phyloP scores from a whole-genome alignment of 768 basidiomycete genomes.

The Lentinula guzmanii region DNA sequence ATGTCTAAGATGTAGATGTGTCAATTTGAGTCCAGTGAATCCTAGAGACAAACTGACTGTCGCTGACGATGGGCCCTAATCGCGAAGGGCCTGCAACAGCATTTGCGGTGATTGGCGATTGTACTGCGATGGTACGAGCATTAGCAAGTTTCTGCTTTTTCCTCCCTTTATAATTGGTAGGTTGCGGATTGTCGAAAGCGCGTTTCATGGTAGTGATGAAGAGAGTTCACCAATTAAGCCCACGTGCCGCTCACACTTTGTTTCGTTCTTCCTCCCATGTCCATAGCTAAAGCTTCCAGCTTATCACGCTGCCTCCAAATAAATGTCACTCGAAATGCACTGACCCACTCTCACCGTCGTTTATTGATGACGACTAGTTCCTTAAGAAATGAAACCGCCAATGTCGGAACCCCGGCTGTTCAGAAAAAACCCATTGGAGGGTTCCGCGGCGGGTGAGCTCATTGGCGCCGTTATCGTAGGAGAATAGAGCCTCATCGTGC shows the following conservation, averaged over 20 bases:
- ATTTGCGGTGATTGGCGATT: constrained; percentile 24
- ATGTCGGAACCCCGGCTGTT: constrained; percentile 46
- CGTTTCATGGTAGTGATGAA: constrained; percentile 25
- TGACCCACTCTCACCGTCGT: background rate
- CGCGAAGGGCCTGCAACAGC: constrained; percentile 36
- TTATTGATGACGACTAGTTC: constrained; percentile 37
- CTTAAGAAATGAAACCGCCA: constrained; percentile 41
- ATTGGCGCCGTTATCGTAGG: background rate
- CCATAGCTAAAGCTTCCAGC: background rate
- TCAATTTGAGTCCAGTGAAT: background rate
- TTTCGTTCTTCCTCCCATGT: background rate
- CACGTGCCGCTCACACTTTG: background rate
- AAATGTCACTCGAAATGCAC: background rate
- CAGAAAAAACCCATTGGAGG: constrained; percentile 76
- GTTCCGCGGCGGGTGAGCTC: constrained; percentile 55
- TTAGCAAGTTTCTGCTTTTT: constrained; percentile 64
- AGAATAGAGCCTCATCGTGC: background rate
- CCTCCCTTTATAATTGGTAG: constrained; percentile 37
- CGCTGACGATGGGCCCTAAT: constrained; percentile 21
- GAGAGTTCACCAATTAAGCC: background rate
- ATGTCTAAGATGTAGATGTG: constrained; percentile 34
- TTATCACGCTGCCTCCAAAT: background rate
- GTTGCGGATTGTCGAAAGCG: constrained; percentile 20
- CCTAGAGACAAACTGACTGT: constrained; percentile 27
- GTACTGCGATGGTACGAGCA: constrained; percentile 66